Evolutionary conservation across 2,329 filamentous ascomycete species (phyloP).

Genomic region (Aspergillus puulaauensis): DNA sequence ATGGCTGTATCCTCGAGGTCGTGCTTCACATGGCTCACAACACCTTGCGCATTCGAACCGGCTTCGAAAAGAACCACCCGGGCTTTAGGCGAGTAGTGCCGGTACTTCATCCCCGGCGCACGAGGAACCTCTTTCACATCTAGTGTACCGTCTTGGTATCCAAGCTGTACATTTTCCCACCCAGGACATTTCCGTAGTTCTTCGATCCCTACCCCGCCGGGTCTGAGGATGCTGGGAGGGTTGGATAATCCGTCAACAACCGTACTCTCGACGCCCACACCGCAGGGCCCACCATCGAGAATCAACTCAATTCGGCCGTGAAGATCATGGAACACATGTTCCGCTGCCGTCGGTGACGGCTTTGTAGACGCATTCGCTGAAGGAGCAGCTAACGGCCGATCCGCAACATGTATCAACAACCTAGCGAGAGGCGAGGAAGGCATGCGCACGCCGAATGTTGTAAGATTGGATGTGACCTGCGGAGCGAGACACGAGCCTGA

Average conservation of each 20-base stretch:
- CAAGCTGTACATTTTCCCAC: slow-evolving; percentile 76
- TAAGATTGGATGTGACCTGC: slow-evolving; percentile 85
- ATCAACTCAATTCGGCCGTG: slow-evolving; percentile 80
- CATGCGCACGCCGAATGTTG: slow-evolving; percentile 87
- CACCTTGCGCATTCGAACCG: slow-evolving; percentile 31
- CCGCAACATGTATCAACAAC: slow-evolving; percentile 77
- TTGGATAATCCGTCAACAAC: slow-evolving; percentile 86
- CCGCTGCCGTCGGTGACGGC: slow-evolving; percentile 85
- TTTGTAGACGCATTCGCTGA: slow-evolving; percentile 94
- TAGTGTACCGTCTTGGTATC: slow-evolving; percentile 74
- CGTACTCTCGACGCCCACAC: slow-evolving; percentile 92
- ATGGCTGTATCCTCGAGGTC: slow-evolving; percentile 33
- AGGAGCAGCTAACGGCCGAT: slow-evolving; percentile 80
- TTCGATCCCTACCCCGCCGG: slow-evolving; percentile 83
- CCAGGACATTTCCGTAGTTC: slow-evolving; percentile 71
- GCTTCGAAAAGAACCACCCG: slow-evolving; percentile 79
- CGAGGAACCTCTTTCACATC: slow-evolving; percentile 66
- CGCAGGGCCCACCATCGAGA: slow-evolving; percentile 81
- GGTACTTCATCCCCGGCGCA: slow-evolving; percentile 98
- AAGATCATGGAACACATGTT: slow-evolving; percentile 85
- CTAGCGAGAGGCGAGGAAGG: slow-evolving; percentile 81
- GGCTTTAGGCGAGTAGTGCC: slow-evolving; percentile 92
- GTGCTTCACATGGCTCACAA: slow-evolving; percentile 32
- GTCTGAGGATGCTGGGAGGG: slow-evolving; percentile 79
- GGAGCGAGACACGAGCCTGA: slow-evolving; percentile 69